Percentiles rank a stretch among this genome's conserved stretches.
These are phyloP conservation scores for Fusarium torulosum DNA, from an alignment of 2,329 filamentous ascomycete genomes.

Conservation along the genomic window DNA sequence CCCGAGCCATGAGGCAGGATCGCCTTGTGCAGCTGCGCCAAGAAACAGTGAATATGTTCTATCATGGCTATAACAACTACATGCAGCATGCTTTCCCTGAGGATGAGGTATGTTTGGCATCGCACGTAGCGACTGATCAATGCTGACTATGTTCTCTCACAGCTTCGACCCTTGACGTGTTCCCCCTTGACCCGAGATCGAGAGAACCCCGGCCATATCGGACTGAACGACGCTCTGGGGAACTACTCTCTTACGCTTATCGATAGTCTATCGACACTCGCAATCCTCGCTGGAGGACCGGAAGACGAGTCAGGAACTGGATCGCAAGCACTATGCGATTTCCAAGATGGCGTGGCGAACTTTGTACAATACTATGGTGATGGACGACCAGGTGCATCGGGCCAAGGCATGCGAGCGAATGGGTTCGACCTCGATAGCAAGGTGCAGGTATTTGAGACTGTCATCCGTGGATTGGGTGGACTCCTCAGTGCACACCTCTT, in stretches of 20 bases:
- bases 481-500: conserved; percentile 94
- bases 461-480: conserved; percentile 92
- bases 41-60: conserved; percentile 84
- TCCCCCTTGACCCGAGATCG: conserved; percentile 85
- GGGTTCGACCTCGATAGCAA: conserved; percentile 98
- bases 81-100: conserved; percentile 95
- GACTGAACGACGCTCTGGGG: conserved; percentile 93
- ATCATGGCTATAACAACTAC: conserved; percentile 96
- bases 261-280: conserved; percentile 93
- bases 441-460: conserved; percentile 98
- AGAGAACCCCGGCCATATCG: conserved; percentile 81
- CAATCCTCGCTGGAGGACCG: conserved; percentile 85
- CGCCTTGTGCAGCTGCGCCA: conserved; percentile 68
- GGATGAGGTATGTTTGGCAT: conserved; percentile 73
- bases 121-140: conserved; percentile 10
- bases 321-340: conserved; percentile 71
- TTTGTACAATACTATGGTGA: conserved; percentile 90
- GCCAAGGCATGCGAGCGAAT: conserved; percentile 77
- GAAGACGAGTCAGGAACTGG: conserved; percentile 54
- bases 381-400: conserved; percentile 75
- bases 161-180: conserved; percentile 89
- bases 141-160: conserved; percentile 35
- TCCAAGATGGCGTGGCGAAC: conserved; percentile 82
- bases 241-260: conserved; percentile 98
- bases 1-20: conserved; percentile 66